phyloP scores from a whole-genome alignment of 257 asterid genomes.

The Apocynum venetum region DNA sequence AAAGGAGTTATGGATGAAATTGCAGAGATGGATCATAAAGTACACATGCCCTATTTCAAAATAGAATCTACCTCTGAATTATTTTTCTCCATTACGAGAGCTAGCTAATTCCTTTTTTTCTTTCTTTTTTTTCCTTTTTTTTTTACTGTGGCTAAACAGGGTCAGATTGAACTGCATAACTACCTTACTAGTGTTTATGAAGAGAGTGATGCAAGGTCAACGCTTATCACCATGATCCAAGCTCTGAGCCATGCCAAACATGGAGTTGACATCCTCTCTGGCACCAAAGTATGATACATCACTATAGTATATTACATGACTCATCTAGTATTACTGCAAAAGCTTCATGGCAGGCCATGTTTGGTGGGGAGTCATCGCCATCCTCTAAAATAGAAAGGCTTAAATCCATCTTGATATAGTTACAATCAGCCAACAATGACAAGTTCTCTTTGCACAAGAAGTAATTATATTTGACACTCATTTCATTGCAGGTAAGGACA shows the following conservation, averaged over 20 bases:
- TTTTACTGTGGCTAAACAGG: slow-evolving; percentile 40
- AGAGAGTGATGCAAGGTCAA: slow-evolving; percentile 94
- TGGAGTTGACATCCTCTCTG: slow-evolving; percentile 92
- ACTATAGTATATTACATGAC: background rate
- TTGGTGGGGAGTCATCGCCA: background rate
- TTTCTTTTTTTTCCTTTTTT: background rate
- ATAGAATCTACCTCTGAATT: background rate
- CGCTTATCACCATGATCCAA: slow-evolving; percentile 94
- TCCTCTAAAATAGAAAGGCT: background rate
- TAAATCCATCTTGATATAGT: background rate
- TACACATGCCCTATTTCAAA: slow-evolving; percentile 20
- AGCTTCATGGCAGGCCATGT: background rate
- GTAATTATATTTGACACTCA: background rate
- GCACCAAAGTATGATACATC: slow-evolving; percentile 63
- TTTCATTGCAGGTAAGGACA: slow-evolving; percentile 61
- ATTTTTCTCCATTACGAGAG: background rate
- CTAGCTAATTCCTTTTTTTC: background rate
- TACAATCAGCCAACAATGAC: background rate
- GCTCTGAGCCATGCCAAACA: slow-evolving; percentile 94
- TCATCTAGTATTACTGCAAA: background rate
- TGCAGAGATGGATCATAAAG: slow-evolving; percentile 92
- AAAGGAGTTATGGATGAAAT: slow-evolving; percentile 91
- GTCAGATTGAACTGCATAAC: slow-evolving; percentile 94
- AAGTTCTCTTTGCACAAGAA: background rate
- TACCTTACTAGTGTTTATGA: slow-evolving; percentile 89